Base-by-base conservation (phyloP, 2,329 filamentous ascomycete species). In the Aspergillus thermomutatus region DNA sequence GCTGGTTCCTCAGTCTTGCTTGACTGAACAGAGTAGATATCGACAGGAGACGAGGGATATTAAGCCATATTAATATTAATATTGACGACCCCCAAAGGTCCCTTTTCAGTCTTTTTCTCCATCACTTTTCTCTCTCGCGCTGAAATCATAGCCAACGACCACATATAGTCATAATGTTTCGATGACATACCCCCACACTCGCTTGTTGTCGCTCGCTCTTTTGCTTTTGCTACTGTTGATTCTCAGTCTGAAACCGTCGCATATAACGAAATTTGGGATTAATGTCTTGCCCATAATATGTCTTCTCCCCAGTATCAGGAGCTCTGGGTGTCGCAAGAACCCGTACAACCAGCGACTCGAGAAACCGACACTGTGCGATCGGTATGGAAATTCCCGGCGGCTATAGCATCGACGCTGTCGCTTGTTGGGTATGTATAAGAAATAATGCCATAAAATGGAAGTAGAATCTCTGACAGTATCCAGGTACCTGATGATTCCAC, bases 401-500 rank as follows among this genome's bases (percentile, higher is more conserved):
- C 50, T 43, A 19, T 27, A 19, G 34, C 53, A 34, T 28, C 11
- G 19, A 46, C 17, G 52, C 27, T 47, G 48, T 55, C 69, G 46
- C 55, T 73, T 19, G 54, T 66, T 17, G 70, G 70, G 70, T 73
- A 61, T 41, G 66, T 64, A 27, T 31, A 23, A 8, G 23, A 19
- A 46, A 46, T 17, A 34, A n/a, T 31, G 27, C n/a, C 41, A 17
- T 27, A 23, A 19, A 25, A 8, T 8, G 25, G 50, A 28, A 2
- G 2, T 5, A 21, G 14, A 25, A 25, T 28, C 37, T 27, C 14
- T 51, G 11, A 27, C 43, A 11, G 6, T n/a, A 9, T 17, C 21
- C 52, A 73, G 70, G 17, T 72, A 69, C 43, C 43, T 73, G 40
- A 63, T 72, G 8, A 59, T 72, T 10, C 66, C 70, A 7, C 50